Percentiles rank a stretch among this genome's conserved stretches.
Conservation (phyloP, 2,329 filamentous ascomycete genomes). For the Ambrosiella cleistominuta region DNA sequence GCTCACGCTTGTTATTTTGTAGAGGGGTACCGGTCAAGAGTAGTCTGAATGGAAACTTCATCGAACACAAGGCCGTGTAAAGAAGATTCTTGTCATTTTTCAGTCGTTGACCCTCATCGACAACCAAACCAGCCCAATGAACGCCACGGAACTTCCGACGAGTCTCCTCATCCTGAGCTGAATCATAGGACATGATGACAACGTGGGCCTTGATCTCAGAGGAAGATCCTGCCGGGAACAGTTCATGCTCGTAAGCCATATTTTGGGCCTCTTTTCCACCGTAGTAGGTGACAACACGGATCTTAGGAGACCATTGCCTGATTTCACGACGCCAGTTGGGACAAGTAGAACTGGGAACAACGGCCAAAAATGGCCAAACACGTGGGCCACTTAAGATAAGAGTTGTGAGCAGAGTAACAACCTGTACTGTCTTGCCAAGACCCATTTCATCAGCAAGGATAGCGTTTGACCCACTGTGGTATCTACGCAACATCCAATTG, state of each 20-base stretch:
- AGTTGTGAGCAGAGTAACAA: constrained; percentile 64
- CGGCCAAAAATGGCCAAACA: constrained; percentile 83
- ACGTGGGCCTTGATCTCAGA: constrained; percentile 70
- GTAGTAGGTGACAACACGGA: constrained; percentile 86
- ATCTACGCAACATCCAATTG: constrained; percentile 91
- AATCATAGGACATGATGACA: constrained; percentile 89
- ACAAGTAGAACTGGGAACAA: constrained; percentile 88
- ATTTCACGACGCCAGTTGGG: constrained; percentile 97
- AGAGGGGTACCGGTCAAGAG: constrained; percentile 82
- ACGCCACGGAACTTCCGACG: constrained; percentile 49
- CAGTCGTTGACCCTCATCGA: constrained; percentile 87
- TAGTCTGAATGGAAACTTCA: constrained; percentile 68
- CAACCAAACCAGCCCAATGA: constrained; percentile 72
- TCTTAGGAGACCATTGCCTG: constrained; percentile 73
- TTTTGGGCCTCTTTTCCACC: constrained; percentile 59
- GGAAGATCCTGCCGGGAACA: constrained; percentile 49
- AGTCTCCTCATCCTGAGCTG: constrained; percentile 56
- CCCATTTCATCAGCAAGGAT: constrained; percentile 98
- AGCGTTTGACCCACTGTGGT: constrained; percentile 63
- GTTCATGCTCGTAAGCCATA: constrained; percentile 64
- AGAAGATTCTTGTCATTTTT: constrained; percentile 82
- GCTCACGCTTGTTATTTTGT: constrained; percentile 85
- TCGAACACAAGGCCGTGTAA: constrained; percentile 53
- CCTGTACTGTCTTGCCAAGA: constrained; percentile 88
- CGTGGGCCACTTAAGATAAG: constrained; percentile 46